Evolutionary conservation across 2,329 filamentous ascomycete species (phyloP).

Genomic region (Cercospora canescens): DNA sequence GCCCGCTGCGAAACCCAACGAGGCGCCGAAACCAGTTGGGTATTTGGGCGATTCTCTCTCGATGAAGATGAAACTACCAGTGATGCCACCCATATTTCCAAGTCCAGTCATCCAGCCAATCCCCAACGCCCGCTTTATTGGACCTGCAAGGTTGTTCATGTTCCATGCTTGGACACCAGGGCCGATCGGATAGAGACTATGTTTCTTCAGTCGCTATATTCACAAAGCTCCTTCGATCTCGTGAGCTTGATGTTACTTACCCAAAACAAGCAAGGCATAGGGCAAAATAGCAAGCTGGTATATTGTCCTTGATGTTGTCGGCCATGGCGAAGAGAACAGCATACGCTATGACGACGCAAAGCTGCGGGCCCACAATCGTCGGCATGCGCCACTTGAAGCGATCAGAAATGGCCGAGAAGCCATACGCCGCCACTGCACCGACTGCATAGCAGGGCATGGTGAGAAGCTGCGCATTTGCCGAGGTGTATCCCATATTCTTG

Average conservation of each 20-base stretch:
- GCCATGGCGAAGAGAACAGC: constrained; percentile 24
- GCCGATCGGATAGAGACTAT: constrained; percentile 29
- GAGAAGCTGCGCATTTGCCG: constrained; percentile 27
- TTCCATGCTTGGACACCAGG: constrained; percentile 34
- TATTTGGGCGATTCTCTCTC: constrained; percentile 38
- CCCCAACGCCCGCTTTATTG: constrained; percentile 39
- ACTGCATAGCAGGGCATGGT: constrained; percentile 35
- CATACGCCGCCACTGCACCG: constrained; percentile 33
- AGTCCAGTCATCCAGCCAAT: constrained; percentile 42
- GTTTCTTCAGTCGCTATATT: no score
- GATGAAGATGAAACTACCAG: constrained; percentile 41
- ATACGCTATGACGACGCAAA: constrained; percentile 24
- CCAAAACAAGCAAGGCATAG: constrained; percentile 30
- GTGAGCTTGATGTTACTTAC: no score
- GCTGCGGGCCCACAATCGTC: constrained; percentile 50
- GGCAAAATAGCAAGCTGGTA: constrained; percentile 44
- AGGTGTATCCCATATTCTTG: constrained; percentile 18
- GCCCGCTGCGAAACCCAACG: constrained; percentile 19
- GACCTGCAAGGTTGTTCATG: constrained; percentile 34
- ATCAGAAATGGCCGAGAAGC: constrained; percentile 58
- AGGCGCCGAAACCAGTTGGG: constrained; percentile 39
- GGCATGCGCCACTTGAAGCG: constrained; percentile 56
- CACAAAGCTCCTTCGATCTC: no score
- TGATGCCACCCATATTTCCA: constrained; percentile 45
- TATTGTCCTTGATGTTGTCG: constrained; percentile 29